Percentiles rank a stretch among this genome's conserved stretches.
These are phyloP conservation scores for Vachellia collinsii DNA, from an alignment of 306 rosid genomes.

Conservation along the genomic window DNA sequence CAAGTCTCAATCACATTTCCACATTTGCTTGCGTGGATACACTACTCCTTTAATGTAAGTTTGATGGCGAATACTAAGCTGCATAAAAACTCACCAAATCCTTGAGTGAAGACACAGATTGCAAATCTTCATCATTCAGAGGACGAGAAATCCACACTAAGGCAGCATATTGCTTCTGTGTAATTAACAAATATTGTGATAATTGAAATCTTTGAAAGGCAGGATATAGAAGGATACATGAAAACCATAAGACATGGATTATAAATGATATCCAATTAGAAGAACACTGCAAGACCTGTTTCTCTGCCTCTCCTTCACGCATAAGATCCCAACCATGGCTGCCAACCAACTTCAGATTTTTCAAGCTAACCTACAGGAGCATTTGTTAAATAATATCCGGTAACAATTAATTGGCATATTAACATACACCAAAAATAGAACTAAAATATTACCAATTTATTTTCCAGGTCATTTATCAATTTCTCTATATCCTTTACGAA, in stretches of 20 bases:
- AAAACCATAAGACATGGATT: constrained; percentile 19
- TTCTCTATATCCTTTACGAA: constrained; percentile 57
- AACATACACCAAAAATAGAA: constrained; percentile 14
- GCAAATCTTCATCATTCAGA: constrained; percentile 66
- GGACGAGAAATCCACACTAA: constrained; percentile 89
- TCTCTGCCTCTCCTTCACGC: constrained; percentile 95
- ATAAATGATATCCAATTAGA: constrained; percentile 20
- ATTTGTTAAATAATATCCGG: constrained; percentile 9
- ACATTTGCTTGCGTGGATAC: not conserved
- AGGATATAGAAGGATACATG: not conserved
- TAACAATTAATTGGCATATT: constrained; percentile 33
- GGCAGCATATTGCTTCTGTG: constrained; percentile 92
- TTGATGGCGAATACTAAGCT: not conserved
- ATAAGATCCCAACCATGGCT: constrained; percentile 81
- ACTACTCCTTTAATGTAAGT: not conserved
- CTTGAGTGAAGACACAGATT: constrained; percentile 57
- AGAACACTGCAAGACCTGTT: constrained; percentile 63
- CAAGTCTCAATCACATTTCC: not conserved
- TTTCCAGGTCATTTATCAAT: constrained; percentile 61
- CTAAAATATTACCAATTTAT: constrained; percentile 65
- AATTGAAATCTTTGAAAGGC: constrained; percentile 9
- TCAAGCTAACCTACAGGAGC: constrained; percentile 69
- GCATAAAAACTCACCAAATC: constrained; percentile 34
- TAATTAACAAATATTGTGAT: constrained; percentile 29
- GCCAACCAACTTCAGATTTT: constrained; percentile 76